Percentiles rank a stretch among this genome's conserved stretches.
Conservation (phyloP, 306 rosid species). For the Cyclanthera cordifolia region DNA sequence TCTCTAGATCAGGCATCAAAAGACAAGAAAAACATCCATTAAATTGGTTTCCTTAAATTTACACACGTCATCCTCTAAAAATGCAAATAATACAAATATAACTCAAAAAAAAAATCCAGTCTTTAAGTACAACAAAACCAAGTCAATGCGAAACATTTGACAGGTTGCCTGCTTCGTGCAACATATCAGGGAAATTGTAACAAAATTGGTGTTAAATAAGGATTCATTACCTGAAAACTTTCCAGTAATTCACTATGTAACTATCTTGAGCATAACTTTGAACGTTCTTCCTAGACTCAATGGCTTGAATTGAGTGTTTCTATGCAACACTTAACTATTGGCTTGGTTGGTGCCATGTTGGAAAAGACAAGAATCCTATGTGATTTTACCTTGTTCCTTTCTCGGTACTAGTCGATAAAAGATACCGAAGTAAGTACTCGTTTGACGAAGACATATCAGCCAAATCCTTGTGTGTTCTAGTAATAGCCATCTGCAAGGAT, state of each 20-base stretch:
- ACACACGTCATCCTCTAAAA: background rate
- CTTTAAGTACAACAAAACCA: background rate
- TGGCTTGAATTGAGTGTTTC: background rate
- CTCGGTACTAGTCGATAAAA: conserved; percentile 40
- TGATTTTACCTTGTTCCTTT: conserved; percentile 22
- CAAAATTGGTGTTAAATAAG: background rate
- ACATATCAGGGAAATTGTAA: background rate
- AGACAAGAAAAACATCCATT: background rate
- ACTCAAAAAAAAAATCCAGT: background rate
- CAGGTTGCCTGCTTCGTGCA: background rate
- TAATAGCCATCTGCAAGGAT: conserved; percentile 70
- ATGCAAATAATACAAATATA: background rate
- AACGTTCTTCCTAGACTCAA: background rate
- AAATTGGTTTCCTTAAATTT: background rate
- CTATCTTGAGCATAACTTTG: background rate
- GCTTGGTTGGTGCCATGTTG: background rate
- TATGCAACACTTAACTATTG: background rate
- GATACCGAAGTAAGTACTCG: conserved; percentile 63
- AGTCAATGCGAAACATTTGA: background rate
- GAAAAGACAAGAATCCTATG: background rate
- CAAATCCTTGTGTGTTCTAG: conserved; percentile 68
- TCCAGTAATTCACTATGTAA: background rate
- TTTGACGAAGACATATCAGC: conserved; percentile 85
- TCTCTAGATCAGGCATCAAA: too few species aligned
- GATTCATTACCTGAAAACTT: background rate